Conservation (phyloP, 129 eudicot species). For the Sambucus nigra region DNA sequence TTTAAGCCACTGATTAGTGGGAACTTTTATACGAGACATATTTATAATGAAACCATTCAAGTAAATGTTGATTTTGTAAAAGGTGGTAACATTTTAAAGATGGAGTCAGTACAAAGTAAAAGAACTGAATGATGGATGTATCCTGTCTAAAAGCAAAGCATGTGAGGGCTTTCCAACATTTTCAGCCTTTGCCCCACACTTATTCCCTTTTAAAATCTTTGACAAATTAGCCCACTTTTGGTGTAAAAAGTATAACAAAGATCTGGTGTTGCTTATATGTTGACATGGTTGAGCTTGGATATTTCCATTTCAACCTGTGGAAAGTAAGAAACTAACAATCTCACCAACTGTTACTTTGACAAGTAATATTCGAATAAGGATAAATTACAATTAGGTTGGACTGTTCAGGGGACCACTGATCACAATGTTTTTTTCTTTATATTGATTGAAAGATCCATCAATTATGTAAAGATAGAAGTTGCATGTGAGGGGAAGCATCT, state of each 20-base stretch:
- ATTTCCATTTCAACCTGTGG: background rate
- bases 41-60: background rate
- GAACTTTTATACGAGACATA: background rate
- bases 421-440: background rate
- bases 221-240: background rate
- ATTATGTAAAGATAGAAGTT: slow-evolving; percentile 10
- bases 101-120: background rate
- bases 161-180: background rate
- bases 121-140: background rate
- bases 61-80: background rate
- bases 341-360: background rate
- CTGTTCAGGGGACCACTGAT: background rate
- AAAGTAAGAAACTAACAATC: background rate
- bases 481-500: slow-evolving; percentile 16
- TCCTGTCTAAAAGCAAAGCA: background rate
- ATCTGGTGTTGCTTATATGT: background rate
- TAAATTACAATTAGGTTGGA: background rate
- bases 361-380: too few species aligned
- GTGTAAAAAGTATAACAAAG: background rate
- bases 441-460: background rate
- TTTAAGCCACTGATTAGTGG: slow-evolving; percentile 5
- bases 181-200: background rate
- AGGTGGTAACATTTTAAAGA: background rate
- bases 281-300: background rate
- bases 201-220: slow-evolving; percentile 2